These are phyloP conservation scores for Neonectria faginata DNA, from an alignment of 2,329 filamentous ascomycete species.

Conservation along the genomic window DNA sequence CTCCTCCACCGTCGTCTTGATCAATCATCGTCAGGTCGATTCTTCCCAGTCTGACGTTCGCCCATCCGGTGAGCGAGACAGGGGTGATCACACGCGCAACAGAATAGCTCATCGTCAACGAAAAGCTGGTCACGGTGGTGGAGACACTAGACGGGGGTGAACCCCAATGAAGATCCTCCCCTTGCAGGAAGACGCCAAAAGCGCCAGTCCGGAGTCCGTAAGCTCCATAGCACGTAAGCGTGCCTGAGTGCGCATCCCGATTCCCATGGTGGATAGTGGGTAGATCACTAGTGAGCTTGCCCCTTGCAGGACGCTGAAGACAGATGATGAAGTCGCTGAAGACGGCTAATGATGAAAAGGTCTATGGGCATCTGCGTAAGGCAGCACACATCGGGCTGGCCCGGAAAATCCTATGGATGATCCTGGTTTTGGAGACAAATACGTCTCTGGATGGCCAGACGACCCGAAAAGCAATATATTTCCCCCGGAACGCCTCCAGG, in stretches of 20 bases:
- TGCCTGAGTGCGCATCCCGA: not conserved
- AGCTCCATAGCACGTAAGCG: not conserved
- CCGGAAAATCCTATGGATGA: not conserved
- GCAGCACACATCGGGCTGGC: not conserved
- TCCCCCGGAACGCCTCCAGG: slow-evolving; percentile 9
- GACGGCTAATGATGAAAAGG: not conserved
- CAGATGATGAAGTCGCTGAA: slow-evolving; percentile 10
- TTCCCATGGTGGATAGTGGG: not conserved
- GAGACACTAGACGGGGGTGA: slow-evolving; percentile 1
- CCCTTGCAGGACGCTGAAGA: slow-evolving; percentile 16
- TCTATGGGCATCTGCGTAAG: slow-evolving; percentile 6
- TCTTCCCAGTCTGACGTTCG: not conserved
- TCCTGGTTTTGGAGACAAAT: too few relatives aligned
- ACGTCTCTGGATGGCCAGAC: not conserved
- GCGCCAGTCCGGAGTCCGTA: not conserved
- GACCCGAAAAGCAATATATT: slow-evolving; percentile 15
- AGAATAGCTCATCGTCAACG: not conserved
- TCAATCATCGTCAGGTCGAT: not conserved
- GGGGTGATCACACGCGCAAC: slow-evolving; percentile 12
- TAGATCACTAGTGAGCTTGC: not conserved
- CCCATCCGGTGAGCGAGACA: slow-evolving; percentile 5
- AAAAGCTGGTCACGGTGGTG: not conserved
- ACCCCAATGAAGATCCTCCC: slow-evolving; percentile 1
- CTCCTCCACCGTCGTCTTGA: not conserved
- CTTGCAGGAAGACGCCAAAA: slow-evolving; percentile 1